phyloP scores from a whole-genome alignment of 768 basidiomycete species.

The Royoungia palumana region DNA sequence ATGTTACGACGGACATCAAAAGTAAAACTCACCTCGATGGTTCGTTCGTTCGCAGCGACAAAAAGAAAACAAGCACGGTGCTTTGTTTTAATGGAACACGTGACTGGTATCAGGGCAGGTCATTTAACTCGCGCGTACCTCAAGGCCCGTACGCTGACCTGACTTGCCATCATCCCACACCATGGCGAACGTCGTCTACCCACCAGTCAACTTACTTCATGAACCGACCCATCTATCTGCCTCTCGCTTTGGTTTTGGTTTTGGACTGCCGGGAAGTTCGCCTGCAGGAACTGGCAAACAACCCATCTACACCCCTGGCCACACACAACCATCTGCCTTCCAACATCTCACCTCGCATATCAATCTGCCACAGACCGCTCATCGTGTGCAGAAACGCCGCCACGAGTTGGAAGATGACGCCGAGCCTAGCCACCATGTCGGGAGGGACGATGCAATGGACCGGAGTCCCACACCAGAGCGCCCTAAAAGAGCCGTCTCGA shows the following conservation, averaged over 20 bases:
- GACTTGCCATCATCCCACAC: constrained; percentile 27
- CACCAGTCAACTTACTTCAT: constrained; percentile 62
- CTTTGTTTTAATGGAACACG: constrained; percentile 29
- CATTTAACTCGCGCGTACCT: constrained; percentile 6
- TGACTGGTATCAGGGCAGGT: constrained; percentile 37
- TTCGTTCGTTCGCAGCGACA: background rate
- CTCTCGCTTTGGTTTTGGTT: constrained; percentile 71
- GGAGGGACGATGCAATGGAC: constrained; percentile 74
- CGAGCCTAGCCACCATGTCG: constrained; percentile 34
- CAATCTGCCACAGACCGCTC: constrained; percentile 36
- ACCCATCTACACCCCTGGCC: constrained; percentile 38
- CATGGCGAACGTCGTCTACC: constrained; percentile 73
- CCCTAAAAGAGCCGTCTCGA: constrained; percentile 64
- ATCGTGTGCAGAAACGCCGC: constrained; percentile 59
- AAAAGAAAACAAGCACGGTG: constrained; percentile 8
- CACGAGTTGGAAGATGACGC: constrained; percentile 68
- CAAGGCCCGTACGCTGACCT: constrained; percentile 9
- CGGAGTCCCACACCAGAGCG: constrained; percentile 82
- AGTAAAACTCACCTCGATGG: constrained; percentile 31
- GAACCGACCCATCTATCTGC: constrained; percentile 56
- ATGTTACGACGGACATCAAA: constrained; percentile 27
- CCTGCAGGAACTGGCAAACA: constrained; percentile 48
- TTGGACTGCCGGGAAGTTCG: constrained; percentile 50
- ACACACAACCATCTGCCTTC: constrained; percentile 44
- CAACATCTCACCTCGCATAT: constrained; percentile 54